phyloP scores from a whole-genome alignment of 305 asterid genomes.

The Stenogyne calaminthoides region DNA sequence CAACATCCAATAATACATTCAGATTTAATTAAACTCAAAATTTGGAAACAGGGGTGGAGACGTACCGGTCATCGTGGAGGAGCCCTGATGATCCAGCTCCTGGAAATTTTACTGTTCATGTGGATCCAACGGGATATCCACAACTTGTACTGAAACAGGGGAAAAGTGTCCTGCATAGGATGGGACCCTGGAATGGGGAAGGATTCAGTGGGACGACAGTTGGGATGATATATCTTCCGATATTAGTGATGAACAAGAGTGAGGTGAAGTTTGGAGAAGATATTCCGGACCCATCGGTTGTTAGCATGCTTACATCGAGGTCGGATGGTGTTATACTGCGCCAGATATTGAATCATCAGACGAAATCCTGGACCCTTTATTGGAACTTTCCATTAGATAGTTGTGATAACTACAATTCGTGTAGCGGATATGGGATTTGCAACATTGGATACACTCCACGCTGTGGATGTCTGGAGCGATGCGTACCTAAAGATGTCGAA shows the following conservation, averaged over 20 bases:
- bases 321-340: background rate
- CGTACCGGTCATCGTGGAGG: background rate
- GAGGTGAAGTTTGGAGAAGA: background rate
- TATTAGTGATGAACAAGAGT: background rate
- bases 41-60: background rate
- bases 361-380: background rate
- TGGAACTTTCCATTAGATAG: background rate
- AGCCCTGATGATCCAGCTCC: background rate
- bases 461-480: slow-evolving; percentile 31
- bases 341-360: background rate
- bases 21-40: too few species aligned
- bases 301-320: background rate
- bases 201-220: background rate
- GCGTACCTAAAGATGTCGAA: background rate
- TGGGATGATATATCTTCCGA: background rate
- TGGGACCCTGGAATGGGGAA: background rate
- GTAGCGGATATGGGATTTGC: slow-evolving; percentile 36
- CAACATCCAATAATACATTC: too few species aligned
- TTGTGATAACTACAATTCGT: slow-evolving; percentile 29
- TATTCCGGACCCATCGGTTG: background rate
- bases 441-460: slow-evolving; percentile 17
- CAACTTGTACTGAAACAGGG: background rate
- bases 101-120: background rate
- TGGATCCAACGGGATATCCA: background rate
- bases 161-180: background rate